Conservation (phyloP, 2,329 filamentous ascomycete species). For the Penicillium polonicum region DNA sequence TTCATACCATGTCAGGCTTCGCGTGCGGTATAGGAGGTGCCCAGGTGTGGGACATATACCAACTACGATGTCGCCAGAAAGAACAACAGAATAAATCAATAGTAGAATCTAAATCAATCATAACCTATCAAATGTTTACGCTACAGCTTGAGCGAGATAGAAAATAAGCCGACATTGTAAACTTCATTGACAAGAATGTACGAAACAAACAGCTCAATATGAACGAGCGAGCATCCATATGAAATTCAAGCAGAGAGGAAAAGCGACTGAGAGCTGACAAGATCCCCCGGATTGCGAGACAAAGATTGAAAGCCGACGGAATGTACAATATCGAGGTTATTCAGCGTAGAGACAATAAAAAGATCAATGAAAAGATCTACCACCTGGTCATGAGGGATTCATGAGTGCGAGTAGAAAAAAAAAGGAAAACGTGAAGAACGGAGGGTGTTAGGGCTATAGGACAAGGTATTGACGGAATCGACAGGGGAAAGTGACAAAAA, state of each 20-base stretch:
- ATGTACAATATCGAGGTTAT: conserved; percentile 21
- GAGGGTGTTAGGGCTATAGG: conserved; percentile 8
- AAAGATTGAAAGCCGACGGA: conserved; percentile 8
- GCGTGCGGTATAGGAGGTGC: too few relatives aligned
- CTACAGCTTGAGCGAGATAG: not conserved
- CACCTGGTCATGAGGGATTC: conserved; percentile 19
- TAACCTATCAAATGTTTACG: not conserved
- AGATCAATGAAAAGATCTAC: conserved; percentile 13
- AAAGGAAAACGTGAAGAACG: conserved; percentile 14
- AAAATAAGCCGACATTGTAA: not conserved
- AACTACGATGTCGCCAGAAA: too few relatives aligned
- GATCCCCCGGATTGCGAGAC: not conserved
- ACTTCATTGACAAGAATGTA: not conserved
- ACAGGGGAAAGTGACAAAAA: conserved; percentile 11
- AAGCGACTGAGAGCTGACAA: not conserved
- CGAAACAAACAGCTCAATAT: not conserved
- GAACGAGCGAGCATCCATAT: not conserved
- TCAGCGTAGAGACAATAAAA: not conserved
- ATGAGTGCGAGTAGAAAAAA: conserved; percentile 8
- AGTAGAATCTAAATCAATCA: not conserved
- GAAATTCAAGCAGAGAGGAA: not conserved
- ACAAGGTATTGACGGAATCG: conserved; percentile 25
- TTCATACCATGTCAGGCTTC: too few relatives aligned
- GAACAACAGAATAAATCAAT: not conserved
- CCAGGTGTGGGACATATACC: too few relatives aligned